Evolutionary conservation across 2,329 filamentous ascomycete species (phyloP).

Genomic region (Stylonectria norvegica): DNA sequence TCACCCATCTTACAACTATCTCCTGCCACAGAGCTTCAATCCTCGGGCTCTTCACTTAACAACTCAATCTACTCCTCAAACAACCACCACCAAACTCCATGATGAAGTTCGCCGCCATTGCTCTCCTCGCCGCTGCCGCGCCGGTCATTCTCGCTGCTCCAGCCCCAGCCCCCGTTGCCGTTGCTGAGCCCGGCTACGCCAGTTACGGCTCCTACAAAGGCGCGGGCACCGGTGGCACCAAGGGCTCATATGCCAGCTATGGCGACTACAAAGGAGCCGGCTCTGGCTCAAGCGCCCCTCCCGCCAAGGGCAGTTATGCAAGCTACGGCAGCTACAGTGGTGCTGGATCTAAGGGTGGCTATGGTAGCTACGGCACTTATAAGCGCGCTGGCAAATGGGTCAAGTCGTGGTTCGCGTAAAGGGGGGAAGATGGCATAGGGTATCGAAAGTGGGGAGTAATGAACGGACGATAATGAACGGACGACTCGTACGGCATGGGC

Average conservation of each 20-base stretch:
- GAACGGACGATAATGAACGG: not conserved
- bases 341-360: conserved; percentile 1
- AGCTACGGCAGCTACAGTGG: conserved; percentile 3
- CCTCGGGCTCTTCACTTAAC: not conserved
- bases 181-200: conserved; percentile 5
- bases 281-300: not conserved
- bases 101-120: conserved; percentile 31
- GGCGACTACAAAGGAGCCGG: conserved; percentile 1
- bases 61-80: not conserved
- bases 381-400: not conserved
- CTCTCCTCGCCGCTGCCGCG: conserved; percentile 24
- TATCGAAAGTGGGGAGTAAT: not conserved
- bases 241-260: conserved; percentile 3
- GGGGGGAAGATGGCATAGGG: no score
- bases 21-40: not conserved
- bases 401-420: not conserved
- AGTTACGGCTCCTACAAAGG: conserved; percentile 6
- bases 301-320: conserved; percentile 2
- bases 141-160: conserved; percentile 25
- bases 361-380: conserved; percentile 8
- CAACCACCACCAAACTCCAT: conserved; percentile 5
- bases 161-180: conserved; percentile 14
- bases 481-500: not conserved
- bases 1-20: conserved; percentile 5
- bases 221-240: not conserved